Evolutionary conservation across 257 asterid species (phyloP).

Genomic region (Marsdenia floribunda): DNA sequence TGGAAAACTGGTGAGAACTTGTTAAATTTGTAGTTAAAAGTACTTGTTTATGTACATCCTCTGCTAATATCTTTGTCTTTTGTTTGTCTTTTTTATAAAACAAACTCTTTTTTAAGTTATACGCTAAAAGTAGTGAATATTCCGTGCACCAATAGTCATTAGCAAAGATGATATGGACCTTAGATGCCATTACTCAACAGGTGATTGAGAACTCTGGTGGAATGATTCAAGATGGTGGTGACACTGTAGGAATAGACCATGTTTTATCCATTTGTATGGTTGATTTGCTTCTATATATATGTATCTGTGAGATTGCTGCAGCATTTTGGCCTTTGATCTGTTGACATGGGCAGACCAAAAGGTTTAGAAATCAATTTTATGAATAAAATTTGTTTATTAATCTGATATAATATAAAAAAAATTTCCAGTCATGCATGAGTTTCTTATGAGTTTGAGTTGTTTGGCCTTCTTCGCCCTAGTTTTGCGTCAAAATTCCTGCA

Average conservation of each 20-base stretch:
- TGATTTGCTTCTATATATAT: neutral
- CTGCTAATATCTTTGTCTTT: slow-evolving; percentile 10
- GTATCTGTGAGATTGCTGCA: neutral
- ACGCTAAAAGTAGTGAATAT: too few species aligned
- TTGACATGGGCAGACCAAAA: neutral
- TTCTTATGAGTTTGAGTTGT: too few species aligned
- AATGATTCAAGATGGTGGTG: slow-evolving; percentile 44
- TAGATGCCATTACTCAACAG: too few species aligned
- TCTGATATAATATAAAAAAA: neutral
- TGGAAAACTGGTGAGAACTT: neutral
- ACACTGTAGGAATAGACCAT: slow-evolving; percentile 37
- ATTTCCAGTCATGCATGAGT: too few species aligned
- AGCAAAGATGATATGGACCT: too few species aligned
- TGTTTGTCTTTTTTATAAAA: neutral
- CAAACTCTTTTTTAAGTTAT: neutral
- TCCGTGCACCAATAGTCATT: too few species aligned
- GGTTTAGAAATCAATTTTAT: neutral
- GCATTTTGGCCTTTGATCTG: neutral
- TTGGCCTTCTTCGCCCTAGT: too few species aligned
- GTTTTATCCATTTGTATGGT: neutral
- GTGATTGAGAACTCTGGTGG: slow-evolving; percentile 50
- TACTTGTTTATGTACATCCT: neutral
- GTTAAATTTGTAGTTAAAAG: neutral
- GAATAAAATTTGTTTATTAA: too few species aligned
- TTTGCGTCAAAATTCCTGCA: too few species aligned